These are phyloP conservation scores for Primulina eburnea DNA, from an alignment of 257 asterid species.

Conservation along the genomic window DNA sequence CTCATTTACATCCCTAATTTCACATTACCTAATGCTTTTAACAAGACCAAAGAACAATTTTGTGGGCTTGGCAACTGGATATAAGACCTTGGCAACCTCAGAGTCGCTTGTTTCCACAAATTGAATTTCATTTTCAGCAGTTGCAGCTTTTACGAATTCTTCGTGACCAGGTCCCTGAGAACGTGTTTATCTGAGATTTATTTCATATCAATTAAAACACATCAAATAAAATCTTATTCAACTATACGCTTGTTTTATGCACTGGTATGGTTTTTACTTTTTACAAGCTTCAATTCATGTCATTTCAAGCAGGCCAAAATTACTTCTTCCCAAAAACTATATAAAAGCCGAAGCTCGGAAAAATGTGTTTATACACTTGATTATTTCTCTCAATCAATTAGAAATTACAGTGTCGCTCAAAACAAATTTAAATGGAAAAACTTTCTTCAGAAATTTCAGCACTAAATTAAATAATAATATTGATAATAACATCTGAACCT, in stretches of 20 bases:
- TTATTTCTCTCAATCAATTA: background rate
- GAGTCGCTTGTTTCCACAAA: slow-evolving; percentile 70
- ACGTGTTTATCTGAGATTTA: slow-evolving; percentile 20
- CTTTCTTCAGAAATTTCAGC: background rate
- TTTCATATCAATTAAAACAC: slow-evolving; percentile 12
- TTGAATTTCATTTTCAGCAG: slow-evolving; percentile 71
- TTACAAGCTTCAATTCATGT: background rate
- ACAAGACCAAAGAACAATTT: slow-evolving; percentile 69
- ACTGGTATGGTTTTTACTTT: background rate
- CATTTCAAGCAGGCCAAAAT: background rate
- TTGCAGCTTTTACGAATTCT: slow-evolving; percentile 75
- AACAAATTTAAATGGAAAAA: background rate
- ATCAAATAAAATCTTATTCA: slow-evolving; percentile 11
- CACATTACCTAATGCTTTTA: slow-evolving; percentile 59
- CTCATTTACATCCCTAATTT: too few relatives aligned
- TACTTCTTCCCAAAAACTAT: background rate
- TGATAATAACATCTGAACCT: background rate
- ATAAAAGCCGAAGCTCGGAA: background rate
- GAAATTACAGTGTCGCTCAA: background rate
- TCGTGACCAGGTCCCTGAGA: slow-evolving; percentile 74
- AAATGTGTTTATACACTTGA: background rate
- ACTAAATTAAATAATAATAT: background rate
- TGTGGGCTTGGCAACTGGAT: slow-evolving; percentile 41
- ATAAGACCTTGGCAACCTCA: slow-evolving; percentile 61
- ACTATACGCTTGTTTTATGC: background rate